These are phyloP conservation scores for Fomitopsis pinicola DNA, from an alignment of 1,284 basidiomycete genomes.

Conservation along the genomic window DNA sequence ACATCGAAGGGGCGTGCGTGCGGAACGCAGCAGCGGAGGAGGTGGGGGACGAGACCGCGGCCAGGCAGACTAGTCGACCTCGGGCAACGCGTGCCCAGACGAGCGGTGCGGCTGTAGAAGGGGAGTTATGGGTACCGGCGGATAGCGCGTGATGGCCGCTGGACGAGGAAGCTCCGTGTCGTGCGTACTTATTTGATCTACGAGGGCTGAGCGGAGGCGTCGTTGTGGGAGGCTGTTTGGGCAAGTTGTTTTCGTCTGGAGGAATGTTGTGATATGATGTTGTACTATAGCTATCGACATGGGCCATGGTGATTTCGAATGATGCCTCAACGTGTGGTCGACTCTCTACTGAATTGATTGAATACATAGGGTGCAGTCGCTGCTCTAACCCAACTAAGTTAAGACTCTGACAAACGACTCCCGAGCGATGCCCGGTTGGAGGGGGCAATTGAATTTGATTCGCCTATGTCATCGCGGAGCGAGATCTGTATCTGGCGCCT, in stretches of 20 bases:
- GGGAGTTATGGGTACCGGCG: conserved; percentile 13
- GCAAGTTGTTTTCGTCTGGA: neutral
- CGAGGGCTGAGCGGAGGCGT: neutral
- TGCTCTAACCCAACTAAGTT: neutral
- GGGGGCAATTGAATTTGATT: neutral
- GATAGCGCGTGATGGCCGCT: conserved; percentile 16
- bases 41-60: neutral
- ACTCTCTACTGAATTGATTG: neutral
- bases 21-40: neutral
- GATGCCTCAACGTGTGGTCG: neutral
- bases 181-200: neutral
- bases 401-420: neutral
- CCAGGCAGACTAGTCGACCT: conserved; percentile 1
- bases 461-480: neutral
- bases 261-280: neutral
- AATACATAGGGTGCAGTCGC: no score
- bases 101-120: neutral
- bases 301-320: neutral
- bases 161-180: neutral
- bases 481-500: conserved; percentile 2
- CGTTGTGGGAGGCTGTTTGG: neutral
- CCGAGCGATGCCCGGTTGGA: neutral
- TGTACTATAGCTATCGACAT: neutral
- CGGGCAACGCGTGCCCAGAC: neutral
- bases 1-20: conserved; percentile 7